Evolutionary conservation across 116 monocot genomes (phyloP).

Genomic region (Zostera marina): DNA sequence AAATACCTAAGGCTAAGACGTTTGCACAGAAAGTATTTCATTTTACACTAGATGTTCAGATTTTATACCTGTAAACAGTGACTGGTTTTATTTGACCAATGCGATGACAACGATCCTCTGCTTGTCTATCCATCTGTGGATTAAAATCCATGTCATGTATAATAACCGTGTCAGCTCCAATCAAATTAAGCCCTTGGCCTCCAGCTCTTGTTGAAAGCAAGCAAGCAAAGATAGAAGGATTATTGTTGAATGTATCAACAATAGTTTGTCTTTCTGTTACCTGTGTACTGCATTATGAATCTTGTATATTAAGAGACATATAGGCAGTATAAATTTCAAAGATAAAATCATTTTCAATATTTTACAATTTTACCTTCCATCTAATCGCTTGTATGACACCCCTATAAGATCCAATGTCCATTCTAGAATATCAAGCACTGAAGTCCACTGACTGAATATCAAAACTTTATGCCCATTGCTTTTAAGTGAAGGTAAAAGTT

Average conservation of each 20-base stretch:
- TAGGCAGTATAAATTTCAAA: not conserved
- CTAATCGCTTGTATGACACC: constrained; percentile 72
- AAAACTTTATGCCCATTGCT: constrained; percentile 67
- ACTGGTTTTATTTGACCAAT: constrained; percentile 92
- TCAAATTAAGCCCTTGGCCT: constrained; percentile 90
- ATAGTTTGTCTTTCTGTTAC: constrained; percentile 80
- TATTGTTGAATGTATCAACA: constrained; percentile 92
- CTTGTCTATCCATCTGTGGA: constrained; percentile 93
- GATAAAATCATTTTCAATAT: constrained; percentile 1
- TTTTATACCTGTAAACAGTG: constrained; percentile 66
- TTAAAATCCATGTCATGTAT: constrained; percentile 99
- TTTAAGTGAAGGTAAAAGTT: constrained; percentile 52
- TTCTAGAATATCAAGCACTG: constrained; percentile 96
- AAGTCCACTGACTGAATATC: constrained; percentile 99
- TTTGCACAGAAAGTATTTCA: not conserved
- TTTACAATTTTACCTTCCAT: constrained; percentile 67
- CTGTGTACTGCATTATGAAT: constrained; percentile 54
- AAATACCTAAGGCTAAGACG: too few relatives aligned
- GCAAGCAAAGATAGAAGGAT: constrained; percentile 83
- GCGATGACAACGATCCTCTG: constrained; percentile 94
- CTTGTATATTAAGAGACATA: not conserved
- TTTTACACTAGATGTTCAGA: not conserved
- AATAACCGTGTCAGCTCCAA: constrained; percentile 95
- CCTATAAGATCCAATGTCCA: constrained; percentile 89
- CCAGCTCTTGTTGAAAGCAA: constrained; percentile 95